Percentiles rank a stretch among this genome's conserved stretches.
Evolutionary conservation across 805 yeast genomes (phyloP).

Genomic region (Wickerhamomyces sydowiorum): DNA sequence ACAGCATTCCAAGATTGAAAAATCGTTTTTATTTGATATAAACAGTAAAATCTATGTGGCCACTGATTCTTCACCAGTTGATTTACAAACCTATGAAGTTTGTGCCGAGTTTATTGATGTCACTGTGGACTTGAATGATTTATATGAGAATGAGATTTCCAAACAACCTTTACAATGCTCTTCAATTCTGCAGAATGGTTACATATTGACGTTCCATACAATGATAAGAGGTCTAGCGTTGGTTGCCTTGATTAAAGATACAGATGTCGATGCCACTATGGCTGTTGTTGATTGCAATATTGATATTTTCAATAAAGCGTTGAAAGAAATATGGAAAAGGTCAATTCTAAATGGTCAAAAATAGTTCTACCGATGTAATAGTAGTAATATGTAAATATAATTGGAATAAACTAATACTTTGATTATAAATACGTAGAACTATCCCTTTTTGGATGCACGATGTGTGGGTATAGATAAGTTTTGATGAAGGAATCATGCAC

Average conservation of each 20-base stretch:
- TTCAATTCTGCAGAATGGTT: slow-evolving; percentile 75
- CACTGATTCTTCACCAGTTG: slow-evolving; percentile 94
- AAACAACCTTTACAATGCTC: slow-evolving; percentile 52
- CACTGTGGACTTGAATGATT: slow-evolving; percentile 78
- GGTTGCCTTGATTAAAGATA: slow-evolving; percentile 70
- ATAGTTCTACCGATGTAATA: neutral
- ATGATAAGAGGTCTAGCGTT: slow-evolving; percentile 92
- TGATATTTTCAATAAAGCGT: slow-evolving; percentile 67
- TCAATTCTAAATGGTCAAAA: slow-evolving; percentile 14
- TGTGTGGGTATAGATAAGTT: no score
- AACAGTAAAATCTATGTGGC: slow-evolving; percentile 93
- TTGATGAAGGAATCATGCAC: no score
- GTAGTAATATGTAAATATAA: neutral
- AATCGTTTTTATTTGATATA: slow-evolving; percentile 87
- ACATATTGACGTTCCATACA: slow-evolving; percentile 77
- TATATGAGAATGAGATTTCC: slow-evolving; percentile 37
- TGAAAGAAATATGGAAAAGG: slow-evolving; percentile 55
- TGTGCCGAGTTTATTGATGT: slow-evolving; percentile 97
- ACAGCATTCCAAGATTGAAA: slow-evolving; percentile 85
- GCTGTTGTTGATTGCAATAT: slow-evolving; percentile 88
- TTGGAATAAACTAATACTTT: neutral
- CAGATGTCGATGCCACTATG: slow-evolving; percentile 38
- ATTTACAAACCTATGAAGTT: slow-evolving; percentile 90
- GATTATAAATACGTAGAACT: no score
- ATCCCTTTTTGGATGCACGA: no score